Percentiles rank a stretch among this genome's conserved stretches.
Conservation (phyloP, 1,284 basidiomycete genomes). For the Irpex sp. region DNA sequence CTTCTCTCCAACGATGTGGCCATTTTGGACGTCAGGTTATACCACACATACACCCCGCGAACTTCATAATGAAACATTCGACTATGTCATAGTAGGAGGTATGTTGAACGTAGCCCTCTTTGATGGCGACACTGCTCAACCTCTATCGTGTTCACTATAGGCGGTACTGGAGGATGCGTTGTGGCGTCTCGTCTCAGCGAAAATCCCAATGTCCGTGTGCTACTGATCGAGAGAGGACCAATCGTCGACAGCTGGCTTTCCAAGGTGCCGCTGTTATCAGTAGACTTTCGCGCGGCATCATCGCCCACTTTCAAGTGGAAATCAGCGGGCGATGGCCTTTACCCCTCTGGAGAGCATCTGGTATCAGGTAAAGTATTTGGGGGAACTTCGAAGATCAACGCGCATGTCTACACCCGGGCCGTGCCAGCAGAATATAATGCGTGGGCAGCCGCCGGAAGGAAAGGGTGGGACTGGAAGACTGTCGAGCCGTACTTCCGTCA, state of each 20-base stretch:
- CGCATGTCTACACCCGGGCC: constrained; percentile 16
- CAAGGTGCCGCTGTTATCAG: constrained; percentile 14
- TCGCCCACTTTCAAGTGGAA: constrained; percentile 16
- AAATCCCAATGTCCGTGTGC: constrained; percentile 21
- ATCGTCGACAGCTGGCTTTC: constrained; percentile 15
- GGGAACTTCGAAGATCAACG: constrained; percentile 16
- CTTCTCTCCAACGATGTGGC: constrained; percentile 8
- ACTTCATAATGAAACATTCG: constrained; percentile 23
- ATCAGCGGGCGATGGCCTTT: constrained; percentile 4
- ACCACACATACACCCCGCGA: constrained; percentile 1
- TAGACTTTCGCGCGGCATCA: constrained; percentile 12
- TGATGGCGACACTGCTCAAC: background rate
- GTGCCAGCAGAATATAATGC: constrained; percentile 16
- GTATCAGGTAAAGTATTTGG: constrained; percentile 13
- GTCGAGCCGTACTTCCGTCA: constrained; percentile 12
- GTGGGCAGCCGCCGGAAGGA: constrained; percentile 7
- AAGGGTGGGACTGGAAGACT: constrained; percentile 14
- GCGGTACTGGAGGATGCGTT: constrained; percentile 39
- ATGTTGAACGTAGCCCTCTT: constrained; percentile 13
- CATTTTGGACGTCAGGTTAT: constrained; percentile 2
- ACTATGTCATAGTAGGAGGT: constrained; percentile 59
- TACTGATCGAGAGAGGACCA: constrained; percentile 26
- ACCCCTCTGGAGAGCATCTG: constrained; percentile 1
- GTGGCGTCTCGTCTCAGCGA: constrained; percentile 29
- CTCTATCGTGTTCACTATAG: background rate